Evolutionary conservation across 73 alveolate genomes (phyloP), one percentile per base, ranked within the genome.

Genomic region (Breviolum minutum): DNA sequence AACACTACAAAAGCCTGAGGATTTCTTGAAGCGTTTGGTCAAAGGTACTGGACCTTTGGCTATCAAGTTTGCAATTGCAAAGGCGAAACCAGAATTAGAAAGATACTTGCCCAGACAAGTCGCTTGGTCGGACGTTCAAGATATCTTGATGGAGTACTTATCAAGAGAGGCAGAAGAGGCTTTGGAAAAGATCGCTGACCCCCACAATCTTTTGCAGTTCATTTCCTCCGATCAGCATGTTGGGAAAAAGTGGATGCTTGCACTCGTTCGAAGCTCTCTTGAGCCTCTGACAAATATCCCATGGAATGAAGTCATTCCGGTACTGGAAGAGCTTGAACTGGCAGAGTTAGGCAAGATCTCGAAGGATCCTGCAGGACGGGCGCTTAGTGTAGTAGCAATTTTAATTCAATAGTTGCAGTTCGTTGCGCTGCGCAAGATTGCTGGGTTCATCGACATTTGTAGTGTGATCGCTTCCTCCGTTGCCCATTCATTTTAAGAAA

Each of bases 281-380:
- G 87, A 77, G 87, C n/a, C 6, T 17, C 87, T 11, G 24, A 26
- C 62, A 77, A 63, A 30, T 17, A 26, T 77, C 87, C 26, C 63
- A 22, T 77, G 87, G 87, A 77, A 26, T 26, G 87, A 77, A 20
- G 30, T 77, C 11, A 63, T 27, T 12, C 87, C 26, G 40, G 26
- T 77, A 11, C 64, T 26, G n/a, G 87, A 77, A 63, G n/a, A 77
- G 24, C 26, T 30, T 17, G 87, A 26, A 17, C 87, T 22, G 26
- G 63, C n/a, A 30, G 87, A 77, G 16, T 26, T 77, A 24, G 2
- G 63, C 30, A 63, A 17, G 11, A 63, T 63, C 26, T 20, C 30
- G 87, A 63, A 61, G 24, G 87, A 77, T 77, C 64, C 87, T 9
- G 63, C 87, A n/a, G 87, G 87, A n/a, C 64, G 2, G 63, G 87